phyloP scores from a whole-genome alignment of 2,329 filamentous ascomycete species.

The Xylaria sp. region DNA sequence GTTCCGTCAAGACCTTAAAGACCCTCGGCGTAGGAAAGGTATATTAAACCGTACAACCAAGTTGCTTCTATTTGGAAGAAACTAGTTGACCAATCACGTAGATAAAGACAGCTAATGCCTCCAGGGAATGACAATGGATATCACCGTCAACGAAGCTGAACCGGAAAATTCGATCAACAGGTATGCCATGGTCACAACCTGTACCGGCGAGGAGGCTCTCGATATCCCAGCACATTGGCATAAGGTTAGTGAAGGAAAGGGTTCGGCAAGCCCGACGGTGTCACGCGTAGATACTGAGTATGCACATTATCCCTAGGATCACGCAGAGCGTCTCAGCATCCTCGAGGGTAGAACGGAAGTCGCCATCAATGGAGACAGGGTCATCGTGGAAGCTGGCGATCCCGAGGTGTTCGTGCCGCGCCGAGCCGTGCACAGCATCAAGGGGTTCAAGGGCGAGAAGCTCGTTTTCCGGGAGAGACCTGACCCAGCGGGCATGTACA shows the following conservation, averaged over 20 bases:
- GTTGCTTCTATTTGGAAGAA: too few species aligned
- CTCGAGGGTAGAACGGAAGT: constrained; percentile 21
- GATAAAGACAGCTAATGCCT: not conserved
- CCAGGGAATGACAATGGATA: constrained; percentile 20
- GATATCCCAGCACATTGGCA: constrained; percentile 23
- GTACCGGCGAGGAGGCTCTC: constrained; percentile 19
- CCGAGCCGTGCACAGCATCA: constrained; percentile 17
- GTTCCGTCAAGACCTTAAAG: too few species aligned
- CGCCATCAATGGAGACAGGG: constrained; percentile 14
- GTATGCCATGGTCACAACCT: constrained; percentile 18
- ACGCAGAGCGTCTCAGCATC: constrained; percentile 18
- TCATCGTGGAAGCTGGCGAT: constrained; percentile 20
- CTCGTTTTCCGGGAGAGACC: constrained; percentile 18
- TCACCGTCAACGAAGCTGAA: constrained; percentile 17
- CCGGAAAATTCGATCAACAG: constrained; percentile 22
- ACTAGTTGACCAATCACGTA: too few species aligned
- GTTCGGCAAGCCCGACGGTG: not conserved
- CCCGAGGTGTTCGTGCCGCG: constrained; percentile 13
- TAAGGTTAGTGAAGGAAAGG: constrained; percentile 16
- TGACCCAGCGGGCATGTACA: constrained; percentile 21
- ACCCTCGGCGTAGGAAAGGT: too few species aligned
- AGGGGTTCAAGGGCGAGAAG: constrained; percentile 16
- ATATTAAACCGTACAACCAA: too few species aligned
- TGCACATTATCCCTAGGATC: constrained; percentile 9
- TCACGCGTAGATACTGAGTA: not conserved